phyloP scores from a whole-genome alignment of 2,329 filamentous ascomycete genomes.

The Didymella lethalis region DNA sequence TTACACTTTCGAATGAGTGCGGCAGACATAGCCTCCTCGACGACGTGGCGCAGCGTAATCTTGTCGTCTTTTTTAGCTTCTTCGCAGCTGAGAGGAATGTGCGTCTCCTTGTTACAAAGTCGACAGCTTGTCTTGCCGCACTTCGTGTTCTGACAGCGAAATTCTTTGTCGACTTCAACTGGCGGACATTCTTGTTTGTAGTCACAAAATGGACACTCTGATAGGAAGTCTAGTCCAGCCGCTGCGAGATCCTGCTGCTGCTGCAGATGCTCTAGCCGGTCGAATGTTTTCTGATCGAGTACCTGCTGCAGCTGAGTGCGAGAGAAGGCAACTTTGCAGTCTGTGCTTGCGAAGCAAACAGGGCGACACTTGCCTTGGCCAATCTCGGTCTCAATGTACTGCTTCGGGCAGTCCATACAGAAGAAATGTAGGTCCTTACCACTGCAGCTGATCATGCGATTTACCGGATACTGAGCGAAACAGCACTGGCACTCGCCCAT shows the following conservation, averaged over 20 bases:
- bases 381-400: conserved; percentile 71
- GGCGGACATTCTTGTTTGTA: conserved; percentile 78
- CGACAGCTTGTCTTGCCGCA: conserved; percentile 65
- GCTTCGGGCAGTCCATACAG: conserved; percentile 71
- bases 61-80: conserved; percentile 69
- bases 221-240: conserved; percentile 75
- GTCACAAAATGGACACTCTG: conserved; percentile 81
- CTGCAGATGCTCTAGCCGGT: conserved; percentile 74
- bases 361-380: conserved; percentile 74
- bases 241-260: conserved; percentile 73
- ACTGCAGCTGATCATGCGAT: conserved; percentile 73
- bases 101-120: conserved; percentile 71
- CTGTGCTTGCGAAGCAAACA: conserved; percentile 69
- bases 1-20: conserved; percentile 82
- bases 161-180: conserved; percentile 73
- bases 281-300: conserved; percentile 64
- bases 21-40: conserved; percentile 86
- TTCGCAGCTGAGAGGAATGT: conserved; percentile 75
- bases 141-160: conserved; percentile 71
- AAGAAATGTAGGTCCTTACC: conserved; percentile 69
- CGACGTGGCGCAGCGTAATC: conserved; percentile 66
- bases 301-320: conserved; percentile 63
- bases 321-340: conserved; percentile 69
- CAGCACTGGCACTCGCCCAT: conserved; percentile 76
- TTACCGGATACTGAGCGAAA: conserved; percentile 70